Base-by-base conservation (phyloP, 2,329 filamentous ascomycete genomes). In the Fusarium anguioides region DNA sequence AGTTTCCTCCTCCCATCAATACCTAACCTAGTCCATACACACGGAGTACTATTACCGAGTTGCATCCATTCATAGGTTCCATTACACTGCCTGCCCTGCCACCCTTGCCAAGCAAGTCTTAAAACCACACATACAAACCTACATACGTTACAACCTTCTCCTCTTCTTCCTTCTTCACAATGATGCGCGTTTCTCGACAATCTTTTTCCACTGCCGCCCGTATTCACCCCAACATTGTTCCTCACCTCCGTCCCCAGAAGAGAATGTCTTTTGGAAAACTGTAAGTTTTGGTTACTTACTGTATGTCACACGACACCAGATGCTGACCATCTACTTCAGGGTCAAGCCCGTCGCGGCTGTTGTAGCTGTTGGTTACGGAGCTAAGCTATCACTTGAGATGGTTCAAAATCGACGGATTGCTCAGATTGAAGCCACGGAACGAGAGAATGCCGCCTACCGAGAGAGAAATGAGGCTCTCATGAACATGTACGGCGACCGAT, bases 401-500 rank as follows among this genome's bases (percentile, higher is more conserved):
- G 59, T 69, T 36, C 64, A 72, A 55, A 65, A 72, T 52, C 75
- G 72, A 27, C 75, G 72, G 24, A 59, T 68, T 21, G 72, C 74
- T 42, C 74, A 70, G 44, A 70, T 75, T 44, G 71, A 76, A 53
- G 70, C 72, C 53, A 73, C 66, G 18, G 78, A 81, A 56, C 74
- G 75, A 53, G 68, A 78, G 40, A 76, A 77, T 35, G 71, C 69
- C n/a, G 76, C 78, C 49, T 75, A 73, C 49, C 76, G 75, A 61
- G 74, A 75, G 36, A 75, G 75, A 45, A 79, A 83, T 59, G 77
- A 80, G 20, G 75, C 81, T 54, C 74, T 86, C 63, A 76, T 84
- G 74, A 80, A 84, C 33, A 80, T 83, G 56, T 86, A 85, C 59
- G 82, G 83, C 44, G 82, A 83, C 61, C 79, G 83, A 15, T 80